Percentiles rank a stretch among this genome's conserved stretches.
phyloP scores from a whole-genome alignment of 768 basidiomycete species.

The Kwoniella dendrophila region DNA sequence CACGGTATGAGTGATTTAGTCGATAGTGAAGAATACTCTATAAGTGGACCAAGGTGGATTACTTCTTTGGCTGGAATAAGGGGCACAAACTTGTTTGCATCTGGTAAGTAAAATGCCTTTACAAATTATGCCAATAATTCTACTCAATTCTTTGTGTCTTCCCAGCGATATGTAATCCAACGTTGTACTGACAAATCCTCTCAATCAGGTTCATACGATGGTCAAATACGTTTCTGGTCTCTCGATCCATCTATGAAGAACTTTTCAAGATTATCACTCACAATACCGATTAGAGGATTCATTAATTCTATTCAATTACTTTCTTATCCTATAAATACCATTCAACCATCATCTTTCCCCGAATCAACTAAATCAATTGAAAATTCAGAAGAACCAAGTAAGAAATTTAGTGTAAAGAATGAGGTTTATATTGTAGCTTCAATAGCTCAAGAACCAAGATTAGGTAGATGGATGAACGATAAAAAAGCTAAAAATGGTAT shows the following conservation, averaged over 20 bases:
- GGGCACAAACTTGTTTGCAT: conserved; percentile 88
- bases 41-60: conserved; percentile 86
- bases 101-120: conserved; percentile 63
- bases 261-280: conserved; percentile 62
- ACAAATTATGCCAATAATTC: background rate
- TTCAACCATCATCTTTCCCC: conserved; percentile 22
- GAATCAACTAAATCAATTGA: too few relatives aligned
- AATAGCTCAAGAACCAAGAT: conserved; percentile 80
- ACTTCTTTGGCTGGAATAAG: conserved; percentile 77
- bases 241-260: conserved; percentile 76
- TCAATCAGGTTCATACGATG: conserved; percentile 85
- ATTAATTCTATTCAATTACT: conserved; percentile 88
- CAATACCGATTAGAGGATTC: conserved; percentile 71
- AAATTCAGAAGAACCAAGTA: conserved; percentile 3
- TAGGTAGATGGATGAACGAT: conserved; percentile 83
- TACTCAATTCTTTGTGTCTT: too few relatives aligned
- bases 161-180: too few relatives aligned
- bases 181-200: too few relatives aligned
- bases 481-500: conserved; percentile 75
- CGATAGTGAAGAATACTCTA: conserved; percentile 61
- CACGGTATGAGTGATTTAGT: conserved; percentile 67
- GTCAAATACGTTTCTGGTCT: conserved; percentile 85
- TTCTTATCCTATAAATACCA: conserved; percentile 59
- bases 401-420: conserved; percentile 35
- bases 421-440: conserved; percentile 71